Evolutionary conservation across 306 rosid species (phyloP), one percentile per base, ranked within the genome.

Genomic region (Quercus glauca): DNA sequence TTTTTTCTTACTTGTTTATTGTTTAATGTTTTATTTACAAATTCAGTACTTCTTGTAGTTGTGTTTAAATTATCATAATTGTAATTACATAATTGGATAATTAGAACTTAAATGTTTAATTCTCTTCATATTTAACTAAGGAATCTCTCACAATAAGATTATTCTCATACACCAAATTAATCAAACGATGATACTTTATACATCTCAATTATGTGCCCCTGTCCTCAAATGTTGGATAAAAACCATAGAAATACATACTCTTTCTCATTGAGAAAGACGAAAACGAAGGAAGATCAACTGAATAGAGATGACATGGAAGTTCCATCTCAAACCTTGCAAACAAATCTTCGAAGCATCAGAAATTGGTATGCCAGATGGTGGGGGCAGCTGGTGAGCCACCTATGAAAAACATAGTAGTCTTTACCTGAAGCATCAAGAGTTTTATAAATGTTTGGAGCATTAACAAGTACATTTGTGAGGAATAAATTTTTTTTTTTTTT

Each of bases 321-420:
- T 90, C 89, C 88, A 85, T 78, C 73, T 78, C 80, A 19, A 76
- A 73, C 81, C 84, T 73, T 49, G 88, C 51, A 78, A 59, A 68
- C 59, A 74, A 75, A 57, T 83, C 79, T 78, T 81, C 12, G 84
- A 69, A 35, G 74, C 88, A 55, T 41, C 41, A 3, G 82, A 76
- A 43, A 85, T 92, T 89, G 89, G 78, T 67, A 74, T 37, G 26
- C 74, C 75, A 71, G 78, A 13, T 49, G 53, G 5, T 45, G 52
- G 4, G 4, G 3, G 14, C 15, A 45, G 52, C 12, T 11, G 52
- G 52, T 11, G 52, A 11, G 52, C 3, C 15, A 45, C 14, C 15
- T 45, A 84, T 59, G 13, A 59, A 64, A 77, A 23, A 69, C 29
- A 61, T 61, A 33, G 29, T 55, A 79, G 53, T 3, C 20, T 1